Evolutionary conservation across 2,329 filamentous ascomycete genomes (phyloP).

Genomic region (Neoascochyta sp.): DNA sequence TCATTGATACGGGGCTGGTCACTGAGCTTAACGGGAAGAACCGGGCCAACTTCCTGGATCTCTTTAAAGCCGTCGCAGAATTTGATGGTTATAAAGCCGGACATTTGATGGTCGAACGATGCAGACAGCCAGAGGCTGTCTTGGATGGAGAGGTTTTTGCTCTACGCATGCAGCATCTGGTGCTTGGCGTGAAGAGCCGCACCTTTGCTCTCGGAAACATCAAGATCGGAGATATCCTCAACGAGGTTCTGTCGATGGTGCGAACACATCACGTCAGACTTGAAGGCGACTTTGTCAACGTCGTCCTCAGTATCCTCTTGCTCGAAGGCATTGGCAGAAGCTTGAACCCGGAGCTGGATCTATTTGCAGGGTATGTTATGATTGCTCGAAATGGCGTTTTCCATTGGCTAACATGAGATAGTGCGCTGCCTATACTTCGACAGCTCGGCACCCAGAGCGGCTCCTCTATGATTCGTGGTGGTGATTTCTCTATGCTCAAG

Average conservation of each 20-base stretch:
- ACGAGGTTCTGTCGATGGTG: slow-evolving; percentile 88
- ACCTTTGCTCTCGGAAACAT: slow-evolving; percentile 91
- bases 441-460: slow-evolving; percentile 78
- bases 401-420: slow-evolving; percentile 37
- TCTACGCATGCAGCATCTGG: slow-evolving; percentile 93
- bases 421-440: slow-evolving; percentile 83
- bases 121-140: slow-evolving; percentile 85
- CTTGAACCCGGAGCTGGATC: slow-evolving; percentile 80
- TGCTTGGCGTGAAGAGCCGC: slow-evolving; percentile 81
- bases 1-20: slow-evolving; percentile 94
- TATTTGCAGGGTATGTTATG: slow-evolving; percentile 63
- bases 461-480: slow-evolving; percentile 49
- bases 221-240: slow-evolving; percentile 92
- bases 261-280: slow-evolving; percentile 86
- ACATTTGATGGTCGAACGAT: slow-evolving; percentile 92
- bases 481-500: slow-evolving; percentile 67
- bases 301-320: slow-evolving; percentile 89
- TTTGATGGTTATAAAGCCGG: slow-evolving; percentile 97
- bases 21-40: slow-evolving; percentile 88
- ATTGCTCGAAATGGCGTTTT: background rate
- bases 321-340: slow-evolving; percentile 90
- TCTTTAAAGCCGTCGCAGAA: slow-evolving; percentile 93
- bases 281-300: slow-evolving; percentile 97
- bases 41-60: slow-evolving; percentile 83
- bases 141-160: slow-evolving; percentile 88